Evolutionary conservation across 257 asterid species (phyloP).

Genomic region (Capsicum baccatum): DNA sequence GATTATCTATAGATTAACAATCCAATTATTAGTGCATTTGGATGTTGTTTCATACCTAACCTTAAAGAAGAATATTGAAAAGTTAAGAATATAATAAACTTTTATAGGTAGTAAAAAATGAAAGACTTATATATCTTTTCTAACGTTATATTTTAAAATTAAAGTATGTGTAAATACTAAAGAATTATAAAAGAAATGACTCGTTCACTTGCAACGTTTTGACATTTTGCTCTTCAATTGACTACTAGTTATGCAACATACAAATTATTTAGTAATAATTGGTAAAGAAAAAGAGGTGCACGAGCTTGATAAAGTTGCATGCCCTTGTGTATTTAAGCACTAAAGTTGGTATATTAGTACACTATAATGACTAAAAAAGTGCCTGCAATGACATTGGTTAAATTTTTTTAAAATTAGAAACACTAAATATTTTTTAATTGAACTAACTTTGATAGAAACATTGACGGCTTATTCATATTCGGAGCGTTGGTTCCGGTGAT

Average conservation of each 20-base stretch:
- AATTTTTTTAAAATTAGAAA: too few species aligned
- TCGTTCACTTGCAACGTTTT: background rate
- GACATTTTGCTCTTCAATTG: background rate
- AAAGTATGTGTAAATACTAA: background rate
- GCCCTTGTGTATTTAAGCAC: slow-evolving; percentile 1
- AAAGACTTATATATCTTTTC: background rate
- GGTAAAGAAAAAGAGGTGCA: background rate
- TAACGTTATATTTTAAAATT: background rate
- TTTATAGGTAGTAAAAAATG: background rate
- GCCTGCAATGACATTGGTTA: too few species aligned
- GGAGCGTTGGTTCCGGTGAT: too few species aligned
- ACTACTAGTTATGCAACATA: background rate
- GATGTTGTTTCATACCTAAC: slow-evolving; percentile 2
- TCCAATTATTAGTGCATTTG: background rate
- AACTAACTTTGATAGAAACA: too few species aligned
- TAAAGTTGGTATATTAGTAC: background rate
- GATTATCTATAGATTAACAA: background rate
- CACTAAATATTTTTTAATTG: too few species aligned
- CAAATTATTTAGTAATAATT: background rate
- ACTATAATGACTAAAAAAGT: too few species aligned
- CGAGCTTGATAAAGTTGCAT: background rate
- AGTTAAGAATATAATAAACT: background rate
- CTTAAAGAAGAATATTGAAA: background rate
- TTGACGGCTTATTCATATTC: too few species aligned
- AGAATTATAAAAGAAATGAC: background rate